Conservation (phyloP, 2,329 filamentous ascomycete genomes). For the Venturia asperata region DNA sequence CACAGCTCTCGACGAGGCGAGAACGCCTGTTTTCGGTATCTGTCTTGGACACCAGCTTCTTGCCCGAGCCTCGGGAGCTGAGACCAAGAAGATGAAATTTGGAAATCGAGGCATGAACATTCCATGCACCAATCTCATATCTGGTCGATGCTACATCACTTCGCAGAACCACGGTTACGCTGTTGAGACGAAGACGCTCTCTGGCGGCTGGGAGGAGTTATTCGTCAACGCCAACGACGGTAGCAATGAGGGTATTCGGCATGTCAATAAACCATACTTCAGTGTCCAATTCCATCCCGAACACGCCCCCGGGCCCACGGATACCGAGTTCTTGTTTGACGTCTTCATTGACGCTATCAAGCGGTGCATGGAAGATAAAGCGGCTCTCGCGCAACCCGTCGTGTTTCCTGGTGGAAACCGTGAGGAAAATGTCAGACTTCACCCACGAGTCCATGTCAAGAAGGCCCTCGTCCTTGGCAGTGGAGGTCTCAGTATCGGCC, state of each 20-base stretch:
- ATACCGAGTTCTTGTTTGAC: slow-evolving; percentile 95
- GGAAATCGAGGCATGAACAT: slow-evolving; percentile 99
- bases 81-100: slow-evolving; percentile 95
- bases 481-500: slow-evolving; percentile 92
- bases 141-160: slow-evolving; percentile 96
- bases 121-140: slow-evolving; percentile 90
- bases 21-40: slow-evolving; percentile 89
- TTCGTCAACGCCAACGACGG: slow-evolving; percentile 98
- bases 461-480: slow-evolving; percentile 92
- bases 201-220: slow-evolving; percentile 79
- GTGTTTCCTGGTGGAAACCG: slow-evolving; percentile 78
- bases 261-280: slow-evolving; percentile 80
- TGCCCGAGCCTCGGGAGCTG: slow-evolving; percentile 76
- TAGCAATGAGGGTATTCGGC: slow-evolving; percentile 96
- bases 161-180: slow-evolving; percentile 98
- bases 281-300: slow-evolving; percentile 99
- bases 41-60: slow-evolving; percentile 93
- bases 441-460: slow-evolving; percentile 78
- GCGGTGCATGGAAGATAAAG: slow-evolving; percentile 59
- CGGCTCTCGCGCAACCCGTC: slow-evolving; percentile 65
- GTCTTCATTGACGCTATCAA: slow-evolving; percentile 86
- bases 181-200: slow-evolving; percentile 71
- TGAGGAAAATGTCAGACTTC: slow-evolving; percentile 67
- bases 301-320: slow-evolving; percentile 87
- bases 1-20: slow-evolving; percentile 66